Evolutionary conservation across 2,329 filamentous ascomycete genomes (phyloP).

Genomic region (Eutypella sp.): DNA sequence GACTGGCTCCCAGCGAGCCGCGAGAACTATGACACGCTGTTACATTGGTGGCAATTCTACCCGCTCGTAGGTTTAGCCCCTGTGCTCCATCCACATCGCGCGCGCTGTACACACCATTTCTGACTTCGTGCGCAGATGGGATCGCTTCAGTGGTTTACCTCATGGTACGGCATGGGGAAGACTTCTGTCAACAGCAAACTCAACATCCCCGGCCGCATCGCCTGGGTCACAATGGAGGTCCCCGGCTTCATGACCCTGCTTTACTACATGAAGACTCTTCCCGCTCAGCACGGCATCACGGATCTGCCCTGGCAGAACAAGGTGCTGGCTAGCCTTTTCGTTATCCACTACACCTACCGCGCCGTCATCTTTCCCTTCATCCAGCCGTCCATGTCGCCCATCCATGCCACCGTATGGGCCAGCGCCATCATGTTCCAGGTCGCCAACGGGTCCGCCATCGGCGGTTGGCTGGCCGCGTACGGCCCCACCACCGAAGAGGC

Average conservation of each 20-base stretch:
- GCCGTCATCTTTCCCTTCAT: slow-evolving; percentile 77
- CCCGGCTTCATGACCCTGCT: slow-evolving; percentile 72
- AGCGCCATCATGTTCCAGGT: slow-evolving; percentile 71
- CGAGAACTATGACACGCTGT: slow-evolving; percentile 51
- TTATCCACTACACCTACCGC: slow-evolving; percentile 87
- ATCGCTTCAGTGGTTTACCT: slow-evolving; percentile 67
- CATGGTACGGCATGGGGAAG: slow-evolving; percentile 89
- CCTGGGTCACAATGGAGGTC: slow-evolving; percentile 85
- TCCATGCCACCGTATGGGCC: slow-evolving; percentile 64
- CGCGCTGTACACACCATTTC: slow-evolving; percentile 1
- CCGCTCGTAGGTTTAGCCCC: slow-evolving; percentile 40
- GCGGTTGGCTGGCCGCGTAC: slow-evolving; percentile 77
- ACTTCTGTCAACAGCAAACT: slow-evolving; percentile 69
- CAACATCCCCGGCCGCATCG: slow-evolving; percentile 85
- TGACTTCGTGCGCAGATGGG: slow-evolving; percentile 51
- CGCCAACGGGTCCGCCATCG: slow-evolving; percentile 71
- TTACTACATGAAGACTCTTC: slow-evolving; percentile 71
- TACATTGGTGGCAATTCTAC: slow-evolving; percentile 50
- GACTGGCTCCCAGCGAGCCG: slow-evolving; percentile 54
- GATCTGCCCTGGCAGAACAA: slow-evolving; percentile 73
- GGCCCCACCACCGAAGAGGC: slow-evolving; percentile 57
- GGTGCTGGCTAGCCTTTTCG: slow-evolving; percentile 65
- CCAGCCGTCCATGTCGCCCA: slow-evolving; percentile 89
- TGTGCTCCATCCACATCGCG: background rate
- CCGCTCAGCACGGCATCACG: slow-evolving; percentile 49